Evolutionary conservation across 805 yeast species (phyloP).

Genomic region (Candida peoriensis): DNA sequence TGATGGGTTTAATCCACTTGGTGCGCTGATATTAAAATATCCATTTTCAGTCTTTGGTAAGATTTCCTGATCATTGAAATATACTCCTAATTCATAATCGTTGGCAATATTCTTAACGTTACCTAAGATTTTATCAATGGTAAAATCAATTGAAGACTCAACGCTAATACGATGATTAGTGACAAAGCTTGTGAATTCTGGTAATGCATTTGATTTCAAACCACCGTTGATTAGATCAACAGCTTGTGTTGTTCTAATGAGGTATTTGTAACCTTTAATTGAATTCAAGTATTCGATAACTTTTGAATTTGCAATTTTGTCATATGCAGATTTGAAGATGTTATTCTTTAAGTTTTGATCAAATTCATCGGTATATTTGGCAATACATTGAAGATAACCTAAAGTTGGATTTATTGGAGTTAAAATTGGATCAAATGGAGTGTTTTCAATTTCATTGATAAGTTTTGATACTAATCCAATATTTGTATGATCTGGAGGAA

Average conservation of each 20-base stretch:
- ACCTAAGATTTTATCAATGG: slow-evolving; percentile 27
- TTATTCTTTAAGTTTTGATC: slow-evolving; percentile 20
- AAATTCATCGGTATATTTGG: slow-evolving; percentile 36
- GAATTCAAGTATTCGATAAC: slow-evolving; percentile 32
- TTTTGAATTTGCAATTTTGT: slow-evolving; percentile 29
- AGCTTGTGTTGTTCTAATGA: slow-evolving; percentile 35
- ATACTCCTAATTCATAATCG: slow-evolving; percentile 28
- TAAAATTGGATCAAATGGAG: slow-evolving; percentile 44
- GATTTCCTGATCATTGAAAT: slow-evolving; percentile 31
- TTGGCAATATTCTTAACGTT: slow-evolving; percentile 35
- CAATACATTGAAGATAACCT: slow-evolving; percentile 54
- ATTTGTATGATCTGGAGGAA: slow-evolving; percentile 69
- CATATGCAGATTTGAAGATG: slow-evolving; percentile 30
- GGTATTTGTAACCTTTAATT: slow-evolving; percentile 40
- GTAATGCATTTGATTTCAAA: slow-evolving; percentile 29
- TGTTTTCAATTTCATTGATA: slow-evolving; percentile 47
- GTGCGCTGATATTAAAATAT: slow-evolving; percentile 26
- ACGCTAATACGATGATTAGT: slow-evolving; percentile 47
- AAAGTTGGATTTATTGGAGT: slow-evolving; percentile 49
- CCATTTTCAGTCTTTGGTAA: slow-evolving; percentile 31
- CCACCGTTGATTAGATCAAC: slow-evolving; percentile 31
- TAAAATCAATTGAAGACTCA: slow-evolving; percentile 32
- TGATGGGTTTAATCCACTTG: slow-evolving; percentile 41
- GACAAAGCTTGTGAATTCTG: slow-evolving; percentile 46
- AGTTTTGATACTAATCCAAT: slow-evolving; percentile 63